Evolutionary conservation across 2,329 filamentous ascomycete genomes (phyloP).

Genomic region (Cadophora sp.): DNA sequence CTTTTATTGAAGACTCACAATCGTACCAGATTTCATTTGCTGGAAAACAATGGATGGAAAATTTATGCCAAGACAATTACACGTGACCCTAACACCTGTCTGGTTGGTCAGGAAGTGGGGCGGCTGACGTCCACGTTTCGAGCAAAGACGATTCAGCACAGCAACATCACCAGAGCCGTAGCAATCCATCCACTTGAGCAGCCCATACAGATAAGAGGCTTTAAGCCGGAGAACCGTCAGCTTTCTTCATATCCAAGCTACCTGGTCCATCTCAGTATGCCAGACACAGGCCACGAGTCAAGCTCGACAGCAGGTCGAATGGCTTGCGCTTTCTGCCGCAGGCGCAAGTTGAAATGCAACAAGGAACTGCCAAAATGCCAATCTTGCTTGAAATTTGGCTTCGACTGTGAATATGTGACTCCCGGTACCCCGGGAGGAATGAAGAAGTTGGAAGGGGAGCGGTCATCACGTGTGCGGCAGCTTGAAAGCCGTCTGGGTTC

Average conservation of each 20-base stretch:
- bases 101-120: constrained; percentile 11
- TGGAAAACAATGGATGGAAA: too few relatives aligned
- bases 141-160: neutral
- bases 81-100: neutral
- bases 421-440: constrained; percentile 5
- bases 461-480: constrained; percentile 19
- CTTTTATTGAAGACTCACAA: too few relatives aligned
- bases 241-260: neutral
- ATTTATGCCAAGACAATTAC: neutral
- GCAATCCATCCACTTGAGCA: neutral
- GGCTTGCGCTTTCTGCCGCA: constrained; percentile 27
- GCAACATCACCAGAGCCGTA: neutral
- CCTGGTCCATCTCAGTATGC: neutral
- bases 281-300: neutral
- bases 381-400: constrained; percentile 28
- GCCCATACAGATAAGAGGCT: neutral
- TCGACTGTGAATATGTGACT: constrained; percentile 25
- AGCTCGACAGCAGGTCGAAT: neutral
- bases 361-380: constrained; percentile 22
- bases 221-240: neutral
- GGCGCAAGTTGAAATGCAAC: constrained; percentile 25
- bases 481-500: constrained; percentile 26
- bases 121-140: neutral
- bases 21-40: too few relatives aligned
- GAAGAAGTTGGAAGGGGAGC: constrained; percentile 10